These are phyloP conservation scores for Neoscytalidium dimidiatum DNA, from an alignment of 2,329 filamentous ascomycete species.

Conservation along the genomic window DNA sequence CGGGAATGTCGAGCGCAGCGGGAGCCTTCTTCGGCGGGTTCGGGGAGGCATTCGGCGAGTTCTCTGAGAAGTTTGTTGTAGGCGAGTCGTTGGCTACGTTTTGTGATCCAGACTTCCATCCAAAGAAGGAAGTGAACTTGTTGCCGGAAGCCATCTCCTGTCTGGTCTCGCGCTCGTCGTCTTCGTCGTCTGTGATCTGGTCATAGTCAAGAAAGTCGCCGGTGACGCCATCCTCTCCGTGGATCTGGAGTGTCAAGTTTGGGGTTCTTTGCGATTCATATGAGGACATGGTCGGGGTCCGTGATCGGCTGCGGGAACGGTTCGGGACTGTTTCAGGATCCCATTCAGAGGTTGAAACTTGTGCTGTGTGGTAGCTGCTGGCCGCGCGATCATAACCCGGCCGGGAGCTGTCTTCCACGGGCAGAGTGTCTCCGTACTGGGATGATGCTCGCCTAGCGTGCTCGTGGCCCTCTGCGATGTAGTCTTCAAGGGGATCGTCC, in stretches of 20 bases:
- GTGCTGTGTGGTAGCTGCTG: constrained; percentile 36
- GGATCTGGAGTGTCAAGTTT: constrained; percentile 35
- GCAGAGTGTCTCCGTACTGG: constrained; percentile 19
- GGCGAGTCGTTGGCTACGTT: constrained; percentile 56
- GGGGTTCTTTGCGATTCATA: constrained; percentile 34
- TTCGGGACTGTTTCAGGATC: constrained; percentile 24
- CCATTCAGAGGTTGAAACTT: constrained; percentile 30
- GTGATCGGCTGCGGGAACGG: constrained; percentile 28
- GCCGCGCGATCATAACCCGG: constrained; percentile 39
- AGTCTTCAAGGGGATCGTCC: constrained; percentile 26
- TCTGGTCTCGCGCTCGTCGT: constrained; percentile 21
- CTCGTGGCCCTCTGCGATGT: constrained; percentile 23
- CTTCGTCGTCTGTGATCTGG: constrained; percentile 28
- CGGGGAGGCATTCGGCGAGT: constrained; percentile 54
- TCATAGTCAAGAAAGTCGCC: constrained; percentile 40
- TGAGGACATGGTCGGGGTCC: constrained; percentile 40
- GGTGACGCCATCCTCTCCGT: constrained; percentile 32
- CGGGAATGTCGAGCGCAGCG: constrained; percentile 52
- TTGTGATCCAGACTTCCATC: constrained; percentile 62
- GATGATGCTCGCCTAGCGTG: constrained; percentile 21
- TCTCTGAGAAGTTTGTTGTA: constrained; percentile 62
- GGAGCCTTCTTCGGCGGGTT: constrained; percentile 41
- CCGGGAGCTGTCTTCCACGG: constrained; percentile 21
- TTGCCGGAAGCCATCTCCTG: constrained; percentile 40
- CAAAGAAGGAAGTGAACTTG: constrained; percentile 67